A percentile compares a stretch with the other conserved stretches of the same genome.
Evolutionary conservation across 805 yeast species (phyloP).

Genomic region (Myxozyma kluyveri): DNA sequence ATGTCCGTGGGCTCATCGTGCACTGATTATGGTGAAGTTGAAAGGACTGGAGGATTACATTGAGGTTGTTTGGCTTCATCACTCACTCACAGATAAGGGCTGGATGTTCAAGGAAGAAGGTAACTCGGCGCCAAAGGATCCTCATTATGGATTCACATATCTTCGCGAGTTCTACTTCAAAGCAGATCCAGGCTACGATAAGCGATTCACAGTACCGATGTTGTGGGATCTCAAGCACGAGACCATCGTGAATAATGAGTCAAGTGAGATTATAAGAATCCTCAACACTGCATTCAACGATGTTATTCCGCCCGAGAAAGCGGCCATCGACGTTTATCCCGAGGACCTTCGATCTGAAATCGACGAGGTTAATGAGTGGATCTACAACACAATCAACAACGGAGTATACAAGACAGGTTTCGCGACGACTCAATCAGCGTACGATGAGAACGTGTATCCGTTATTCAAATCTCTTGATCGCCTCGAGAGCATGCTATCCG

Average conservation of each 20-base stretch:
- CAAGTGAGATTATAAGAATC: conserved; percentile 79
- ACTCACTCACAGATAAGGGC: conserved; percentile 77
- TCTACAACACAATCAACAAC: conserved; percentile 79
- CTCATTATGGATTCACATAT: conserved; percentile 55
- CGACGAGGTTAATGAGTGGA: conserved; percentile 76
- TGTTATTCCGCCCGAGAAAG: conserved; percentile 41
- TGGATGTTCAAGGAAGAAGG: conserved; percentile 65
- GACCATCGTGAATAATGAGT: conserved; percentile 89
- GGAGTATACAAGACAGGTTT: conserved; percentile 94
- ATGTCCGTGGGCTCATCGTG: conserved; percentile 96
- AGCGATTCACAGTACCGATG: conserved; percentile 89
- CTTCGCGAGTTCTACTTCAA: conserved; percentile 70
- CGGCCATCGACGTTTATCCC: conserved; percentile 65
- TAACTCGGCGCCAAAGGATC: conserved; percentile 50
- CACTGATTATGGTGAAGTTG: conserved; percentile 65
- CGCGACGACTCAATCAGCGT: conserved; percentile 78
- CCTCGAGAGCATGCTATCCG: conserved; percentile 57
- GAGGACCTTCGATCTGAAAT: conserved; percentile 51
- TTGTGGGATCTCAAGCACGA: conserved; percentile 81
- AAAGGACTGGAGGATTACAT: conserved; percentile 62
- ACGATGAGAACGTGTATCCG: conserved; percentile 58
- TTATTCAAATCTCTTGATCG: conserved; percentile 68
- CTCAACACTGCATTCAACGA: conserved; percentile 67
- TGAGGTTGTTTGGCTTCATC: conserved; percentile 71
- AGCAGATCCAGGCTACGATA: conserved; percentile 70